Conservation (phyloP, 179 eudicot genomes). For the Silene coronaria region DNA sequence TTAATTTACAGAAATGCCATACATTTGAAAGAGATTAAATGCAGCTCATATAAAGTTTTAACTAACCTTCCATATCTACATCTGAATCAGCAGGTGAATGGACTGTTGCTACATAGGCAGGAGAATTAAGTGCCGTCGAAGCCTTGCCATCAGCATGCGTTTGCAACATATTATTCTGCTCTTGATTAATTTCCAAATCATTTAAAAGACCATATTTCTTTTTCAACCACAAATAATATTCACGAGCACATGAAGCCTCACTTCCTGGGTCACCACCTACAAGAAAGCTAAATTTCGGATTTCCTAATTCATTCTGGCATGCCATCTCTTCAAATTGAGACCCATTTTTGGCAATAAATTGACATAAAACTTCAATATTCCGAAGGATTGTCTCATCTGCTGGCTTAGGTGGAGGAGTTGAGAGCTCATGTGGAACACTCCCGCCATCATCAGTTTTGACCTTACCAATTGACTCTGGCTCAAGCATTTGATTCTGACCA, state of each 20-base stretch:
- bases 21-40: background rate
- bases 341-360: slow-evolving; percentile 54
- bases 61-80: slow-evolving; percentile 96
- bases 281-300: slow-evolving; percentile 52
- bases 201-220: slow-evolving; percentile 31
- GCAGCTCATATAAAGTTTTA: slow-evolving; percentile 6
- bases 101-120: slow-evolving; percentile 27
- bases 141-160: slow-evolving; percentile 23
- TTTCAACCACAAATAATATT: slow-evolving; percentile 61
- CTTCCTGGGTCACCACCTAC: slow-evolving; percentile 64
- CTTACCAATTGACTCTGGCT: slow-evolving; percentile 27
- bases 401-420: slow-evolving; percentile 54
- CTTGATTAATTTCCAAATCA: slow-evolving; percentile 23
- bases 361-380: slow-evolving; percentile 49
- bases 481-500: slow-evolving; percentile 18
- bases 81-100: slow-evolving; percentile 72
- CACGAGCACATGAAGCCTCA: slow-evolving; percentile 50
- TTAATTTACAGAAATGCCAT: background rate
- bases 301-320: slow-evolving; percentile 47
- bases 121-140: slow-evolving; percentile 18
- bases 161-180: slow-evolving; percentile 18
- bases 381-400: slow-evolving; percentile 39
- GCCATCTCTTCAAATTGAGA: slow-evolving; percentile 47
- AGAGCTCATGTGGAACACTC: slow-evolving; percentile 28
- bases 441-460: slow-evolving; percentile 15